Evolutionary conservation across 2,329 filamentous ascomycete species (phyloP), one percentile per base, ranked within the genome.

Genomic region (Chalaropsis ovoidea): DNA sequence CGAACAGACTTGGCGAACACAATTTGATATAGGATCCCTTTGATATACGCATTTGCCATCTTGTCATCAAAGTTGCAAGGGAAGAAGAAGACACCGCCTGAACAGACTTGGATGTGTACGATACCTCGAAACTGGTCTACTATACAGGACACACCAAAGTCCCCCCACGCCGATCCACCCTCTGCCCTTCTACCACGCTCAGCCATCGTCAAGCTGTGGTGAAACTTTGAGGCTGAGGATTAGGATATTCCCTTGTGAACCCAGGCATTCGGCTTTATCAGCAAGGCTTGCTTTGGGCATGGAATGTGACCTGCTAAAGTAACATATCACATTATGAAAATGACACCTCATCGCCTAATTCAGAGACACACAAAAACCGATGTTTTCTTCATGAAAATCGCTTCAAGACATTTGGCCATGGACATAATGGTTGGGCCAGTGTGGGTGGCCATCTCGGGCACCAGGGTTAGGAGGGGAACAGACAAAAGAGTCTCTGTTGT

Each of bases 271-370:
- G 31, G 54, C 17, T n/a, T 58, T 19, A 35, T 19, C 54, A 39
- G 8, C 31, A 58, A 19, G 10, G 15, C 15, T n/a, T 58, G 54
- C 31, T 58, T 35, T 39, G 54, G 24, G 31, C 17, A 43, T 61
- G 58, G 39, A 61, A 61, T 61, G 58, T 42, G n/a, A 58, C 54
- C 15, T 35, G 5, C 11, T 58, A 13, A 35, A 58, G 54, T 35
- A 39, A 58, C 31, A 58, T 27, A 58, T 58, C 27, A 39, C 31
- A 13, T 39, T 58, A 58, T 58, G 54, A 58, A 39, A 35, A 58
- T 58, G 54, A 58, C 54, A 39, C 54, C 22, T 24, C 22, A 19
- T 52, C 47, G 47, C 47, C 47, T 52, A 52, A 27, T 52, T 24
- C 10, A 52, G 47, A 49, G 47, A n/a, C n/a, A 52, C 47, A 52